phyloP scores from a whole-genome alignment of 257 asterid species.

The Primulina eburnea region DNA sequence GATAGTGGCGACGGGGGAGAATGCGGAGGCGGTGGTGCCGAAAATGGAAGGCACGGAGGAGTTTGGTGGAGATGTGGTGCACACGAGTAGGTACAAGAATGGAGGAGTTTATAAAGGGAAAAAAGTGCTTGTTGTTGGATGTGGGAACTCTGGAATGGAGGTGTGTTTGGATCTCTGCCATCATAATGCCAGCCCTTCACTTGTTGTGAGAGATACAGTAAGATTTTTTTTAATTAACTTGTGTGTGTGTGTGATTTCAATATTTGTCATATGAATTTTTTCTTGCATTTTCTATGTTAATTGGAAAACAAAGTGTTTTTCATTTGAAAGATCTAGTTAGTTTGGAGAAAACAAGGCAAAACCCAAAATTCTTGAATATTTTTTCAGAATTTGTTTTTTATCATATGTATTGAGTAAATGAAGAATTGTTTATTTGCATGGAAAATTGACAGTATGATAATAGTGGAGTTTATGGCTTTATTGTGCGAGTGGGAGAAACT shows the following conservation, averaged over 20 bases:
- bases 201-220: constrained; percentile 74
- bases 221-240: constrained; percentile 24
- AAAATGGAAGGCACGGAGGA: constrained; percentile 51
- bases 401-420: neutral
- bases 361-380: neutral
- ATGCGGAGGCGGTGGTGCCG: constrained; percentile 73
- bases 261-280: neutral
- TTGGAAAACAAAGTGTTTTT: neutral
- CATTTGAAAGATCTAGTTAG: neutral
- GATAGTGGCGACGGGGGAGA: constrained; percentile 84
- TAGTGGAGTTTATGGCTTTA: neutral
- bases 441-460: neutral
- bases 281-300: neutral
- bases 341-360: neutral
- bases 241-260: constrained; percentile 3
- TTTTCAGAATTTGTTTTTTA: no score
- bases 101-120: constrained; percentile 51
- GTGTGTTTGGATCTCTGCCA: constrained; percentile 86
- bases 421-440: neutral
- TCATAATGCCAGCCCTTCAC: constrained; percentile 58
- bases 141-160: constrained; percentile 97
- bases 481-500: neutral
- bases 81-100: constrained; percentile 60
- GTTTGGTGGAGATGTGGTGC: constrained; percentile 56
- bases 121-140: constrained; percentile 75